Evolutionary conservation across 139 green algal species (phyloP), one percentile per base, ranked within the genome.

Genomic region (Chlorella sp.): DNA sequence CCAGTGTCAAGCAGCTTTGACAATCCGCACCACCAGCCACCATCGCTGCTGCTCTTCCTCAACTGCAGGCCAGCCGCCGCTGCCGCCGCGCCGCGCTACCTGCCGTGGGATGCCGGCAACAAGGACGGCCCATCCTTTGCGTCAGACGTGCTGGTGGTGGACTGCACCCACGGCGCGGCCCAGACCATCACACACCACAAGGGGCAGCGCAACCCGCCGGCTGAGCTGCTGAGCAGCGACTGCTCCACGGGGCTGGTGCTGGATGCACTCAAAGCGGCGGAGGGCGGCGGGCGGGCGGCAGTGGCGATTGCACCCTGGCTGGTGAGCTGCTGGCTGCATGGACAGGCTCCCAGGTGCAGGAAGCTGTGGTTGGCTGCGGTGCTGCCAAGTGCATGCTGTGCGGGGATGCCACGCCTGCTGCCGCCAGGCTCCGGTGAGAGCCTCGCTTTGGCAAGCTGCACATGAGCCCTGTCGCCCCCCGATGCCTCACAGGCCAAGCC

Each of bases 151-250:
- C 80, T 89, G 7, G 78, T 86, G 14, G 80, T 91, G 1, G 92
- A 95, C 80, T 93, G 89, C 88, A 94, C 92, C 7, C 92, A 93
- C 76, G 76, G 87, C 20, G 60, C 62, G 28, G 72, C 85, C 0
- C 73, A 72, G 0, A 95, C 92, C 26, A 74, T 95, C 56, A 92
- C 85, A 2, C 92, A 95, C 79, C 92, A 95, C 85, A 92, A 92
- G 81, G 88, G 82, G 3, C 38, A 85, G 43, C 86, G 85, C 48
- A 95, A 95, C 76, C 92, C 92, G 0, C 51, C 77, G 0, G 78
- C 8, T 81, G 54, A n/a, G 38, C 69, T 60, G 51, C 9, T 60
- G 51, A 4, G 41, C 78, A 58, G 62, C 80, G 91, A 95, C 70
- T 92, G 87, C 0, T 87, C 64, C 80, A 94, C 92, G 14, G 90